phyloP scores from a whole-genome alignment of 1,139 yeast genomes.

The Yamadazyma trypodendri region DNA sequence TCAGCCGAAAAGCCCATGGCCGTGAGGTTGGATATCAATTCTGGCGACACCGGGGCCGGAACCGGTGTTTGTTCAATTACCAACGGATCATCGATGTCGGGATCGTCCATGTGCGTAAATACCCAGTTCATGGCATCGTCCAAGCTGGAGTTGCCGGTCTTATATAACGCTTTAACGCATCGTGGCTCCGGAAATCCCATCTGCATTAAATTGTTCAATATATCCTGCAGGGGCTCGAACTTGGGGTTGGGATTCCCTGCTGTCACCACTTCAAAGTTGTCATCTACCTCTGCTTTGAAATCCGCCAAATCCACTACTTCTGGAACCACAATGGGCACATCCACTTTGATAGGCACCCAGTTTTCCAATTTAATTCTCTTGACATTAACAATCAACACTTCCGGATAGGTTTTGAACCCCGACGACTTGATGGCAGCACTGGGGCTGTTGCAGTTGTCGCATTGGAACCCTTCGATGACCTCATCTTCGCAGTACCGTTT shows the following conservation, averaged over 20 bases:
- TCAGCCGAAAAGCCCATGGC: conserved; percentile 77
- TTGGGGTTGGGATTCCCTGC: conserved; percentile 14
- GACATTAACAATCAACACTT: conserved; percentile 67
- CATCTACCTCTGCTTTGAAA: conserved; percentile 36
- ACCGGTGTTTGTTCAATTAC: conserved; percentile 4
- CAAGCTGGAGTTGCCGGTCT: conserved; percentile 64
- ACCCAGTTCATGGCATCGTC: conserved; percentile 93
- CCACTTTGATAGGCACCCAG: conserved; percentile 87
- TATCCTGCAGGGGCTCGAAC: conserved; percentile 59
- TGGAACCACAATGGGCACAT: conserved; percentile 67
- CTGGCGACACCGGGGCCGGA: conserved; percentile 27
- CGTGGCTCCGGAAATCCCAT: conserved; percentile 89
- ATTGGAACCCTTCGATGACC: conserved; percentile 59
- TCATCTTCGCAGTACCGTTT: conserved; percentile 49
- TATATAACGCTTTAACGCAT: conserved; percentile 63
- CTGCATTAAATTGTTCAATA: conserved; percentile 53
- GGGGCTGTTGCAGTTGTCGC: conserved; percentile 55
- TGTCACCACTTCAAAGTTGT: conserved; percentile 29
- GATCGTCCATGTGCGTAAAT: conserved; percentile 83
- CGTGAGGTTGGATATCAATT: conserved; percentile 49
- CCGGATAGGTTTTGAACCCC: conserved; percentile 65
- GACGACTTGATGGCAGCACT: conserved; percentile 46
- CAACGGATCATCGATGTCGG: conserved; percentile 65
- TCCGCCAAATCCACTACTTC: conserved; percentile 37
- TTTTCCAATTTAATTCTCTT: conserved; percentile 80